Evolutionary conservation across 768 basidiomycete genomes (phyloP), one percentile per base, ranked within the genome.

Genomic region (Boletus sensibilis): DNA sequence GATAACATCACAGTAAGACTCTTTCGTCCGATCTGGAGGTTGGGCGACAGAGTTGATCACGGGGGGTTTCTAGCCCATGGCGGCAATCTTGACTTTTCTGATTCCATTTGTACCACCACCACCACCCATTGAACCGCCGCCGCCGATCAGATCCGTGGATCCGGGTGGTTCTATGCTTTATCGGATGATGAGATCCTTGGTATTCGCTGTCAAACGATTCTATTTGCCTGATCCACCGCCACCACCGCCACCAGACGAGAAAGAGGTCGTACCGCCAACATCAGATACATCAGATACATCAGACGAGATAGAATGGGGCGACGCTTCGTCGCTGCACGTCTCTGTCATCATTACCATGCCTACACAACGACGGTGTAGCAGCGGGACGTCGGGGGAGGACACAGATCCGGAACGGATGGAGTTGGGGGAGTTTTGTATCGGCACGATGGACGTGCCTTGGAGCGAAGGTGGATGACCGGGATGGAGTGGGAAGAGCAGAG

Each of bases 281-380:
- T 27, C 53, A 20, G 9, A 5, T 16, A 0, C 25, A 10, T 41
- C 25, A 20, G 9, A 5, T 16, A 0, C 25, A 10, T 41, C 25
- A 29, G 41, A 44, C 29, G 60, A 45, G 25, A n/a, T 46, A 1
- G 39, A 18, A 4, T 55, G 55, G 61, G 50, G 29, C 2, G 59
- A 67, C 34, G 54, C 51, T 8, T 41, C 61, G 42, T 66, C 54
- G 14, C 13, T 79, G 34, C 75, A 74, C 48, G 68, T 81, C 14
- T 72, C 75, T 4, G 74, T 80, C 18, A 59, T 74, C 14, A 71
- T 81, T 44, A 63, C 72, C 9, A 77, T 82, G 76, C 78, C 81
- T 14, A 67, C 59, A 8, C 64, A 60, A 52, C 35, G 38, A 31
- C 27, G 29, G 16, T 5, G 44, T 25, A 1, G 35, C 11, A 12